These are phyloP conservation scores for Hortiboletus rubellus DNA, from an alignment of 1,284 basidiomycete species.

Conservation along the genomic window DNA sequence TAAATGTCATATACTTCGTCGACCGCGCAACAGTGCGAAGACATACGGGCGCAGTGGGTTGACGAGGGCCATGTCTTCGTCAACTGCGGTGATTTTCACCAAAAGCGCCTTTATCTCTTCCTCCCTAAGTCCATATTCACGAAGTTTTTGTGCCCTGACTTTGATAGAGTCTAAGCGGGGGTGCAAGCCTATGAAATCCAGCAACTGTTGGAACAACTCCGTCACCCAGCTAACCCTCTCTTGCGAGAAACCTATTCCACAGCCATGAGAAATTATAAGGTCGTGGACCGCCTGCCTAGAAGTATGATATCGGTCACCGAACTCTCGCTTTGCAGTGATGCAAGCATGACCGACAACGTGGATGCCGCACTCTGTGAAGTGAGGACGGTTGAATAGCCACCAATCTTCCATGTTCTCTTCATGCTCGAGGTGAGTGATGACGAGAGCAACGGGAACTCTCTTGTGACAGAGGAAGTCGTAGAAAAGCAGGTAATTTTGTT, in stretches of 20 bases:
- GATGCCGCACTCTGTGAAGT: constrained; percentile 24
- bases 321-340: constrained; percentile 30
- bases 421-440: constrained; percentile 32
- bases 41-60: constrained; percentile 8
- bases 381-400: constrained; percentile 25
- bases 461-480: constrained; percentile 32
- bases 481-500: constrained; percentile 38
- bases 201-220: constrained; percentile 26
- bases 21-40: constrained; percentile 11
- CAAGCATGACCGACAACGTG: constrained; percentile 26
- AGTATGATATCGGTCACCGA: constrained; percentile 25
- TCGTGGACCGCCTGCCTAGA: constrained; percentile 30
- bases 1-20: constrained; percentile 15
- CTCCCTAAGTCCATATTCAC: constrained; percentile 30
- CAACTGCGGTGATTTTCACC: constrained; percentile 23
- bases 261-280: constrained; percentile 25
- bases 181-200: constrained; percentile 28
- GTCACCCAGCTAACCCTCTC: constrained; percentile 24
- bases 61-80: constrained; percentile 22
- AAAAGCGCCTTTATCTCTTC: constrained; percentile 25
- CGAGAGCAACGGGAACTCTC: constrained; percentile 29
- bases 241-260: constrained; percentile 19
- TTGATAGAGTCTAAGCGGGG: constrained; percentile 29
- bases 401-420: constrained; percentile 32
- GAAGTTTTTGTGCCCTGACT: constrained; percentile 28